Evolutionary conservation across 2,329 filamentous ascomycete species (phyloP).

Genomic region (Sclerotinia sclerotiorum): DNA sequence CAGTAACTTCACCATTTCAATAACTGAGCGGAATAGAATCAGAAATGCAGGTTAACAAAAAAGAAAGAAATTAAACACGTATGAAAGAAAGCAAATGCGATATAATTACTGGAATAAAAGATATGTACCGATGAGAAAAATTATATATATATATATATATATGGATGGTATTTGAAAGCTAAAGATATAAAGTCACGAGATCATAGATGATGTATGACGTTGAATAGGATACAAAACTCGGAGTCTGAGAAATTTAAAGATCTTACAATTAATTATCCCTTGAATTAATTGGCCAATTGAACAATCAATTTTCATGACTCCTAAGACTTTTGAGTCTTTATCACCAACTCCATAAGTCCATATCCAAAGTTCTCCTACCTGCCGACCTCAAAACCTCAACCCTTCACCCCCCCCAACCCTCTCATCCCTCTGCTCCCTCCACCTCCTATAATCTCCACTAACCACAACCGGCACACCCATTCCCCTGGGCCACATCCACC

Average conservation of each 20-base stretch:
- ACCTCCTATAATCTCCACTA: constrained; percentile 12
- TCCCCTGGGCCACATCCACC: constrained; percentile 12
- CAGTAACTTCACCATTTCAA: background rate
- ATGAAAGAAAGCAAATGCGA: background rate
- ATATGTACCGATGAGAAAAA: no score
- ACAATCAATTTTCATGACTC: background rate
- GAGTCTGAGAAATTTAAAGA: background rate
- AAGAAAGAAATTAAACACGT: background rate
- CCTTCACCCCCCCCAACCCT: background rate
- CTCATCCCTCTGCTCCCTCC: constrained; percentile 14
- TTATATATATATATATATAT: no score
- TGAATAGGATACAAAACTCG: background rate
- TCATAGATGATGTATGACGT: no score
- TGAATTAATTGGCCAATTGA: background rate
- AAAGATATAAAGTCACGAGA: background rate
- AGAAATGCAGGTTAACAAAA: background rate
- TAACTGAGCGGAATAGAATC: background rate
- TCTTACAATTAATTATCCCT: background rate
- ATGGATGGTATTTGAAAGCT: no score
- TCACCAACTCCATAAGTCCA: background rate
- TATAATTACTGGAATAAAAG: no score
- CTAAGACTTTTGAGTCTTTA: background rate
- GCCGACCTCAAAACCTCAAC: fast-evolving
- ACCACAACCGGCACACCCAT: background rate
- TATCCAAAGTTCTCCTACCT: no score